Percentiles rank a stretch among this genome's conserved stretches.
These are phyloP conservation scores for Batrachochytrium dendrobatidis DNA, from an alignment of 371 early-diverging fungal genomes.

Conservation along the genomic window DNA sequence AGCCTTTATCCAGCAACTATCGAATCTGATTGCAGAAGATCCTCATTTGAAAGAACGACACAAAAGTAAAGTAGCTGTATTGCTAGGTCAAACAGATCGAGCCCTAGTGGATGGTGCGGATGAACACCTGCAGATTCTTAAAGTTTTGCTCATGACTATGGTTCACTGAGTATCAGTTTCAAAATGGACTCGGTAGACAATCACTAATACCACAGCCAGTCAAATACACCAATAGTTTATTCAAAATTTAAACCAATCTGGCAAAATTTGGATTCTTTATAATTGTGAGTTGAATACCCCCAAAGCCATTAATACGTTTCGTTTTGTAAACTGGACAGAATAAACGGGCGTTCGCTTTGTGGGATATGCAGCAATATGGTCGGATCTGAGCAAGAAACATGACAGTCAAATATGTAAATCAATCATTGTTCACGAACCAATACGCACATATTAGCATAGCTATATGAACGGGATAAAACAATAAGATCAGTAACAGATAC, in stretches of 20 bases:
- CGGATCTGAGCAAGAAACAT: constrained; percentile 25
- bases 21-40: constrained; percentile 46
- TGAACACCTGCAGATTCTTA: constrained; percentile 72
- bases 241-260: too few relatives aligned
- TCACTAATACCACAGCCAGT: too few relatives aligned
- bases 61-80: constrained; percentile 58
- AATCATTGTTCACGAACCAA: constrained; percentile 6
- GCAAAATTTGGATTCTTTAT: too few relatives aligned
- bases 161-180: background rate
- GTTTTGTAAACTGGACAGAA: constrained; percentile 77
- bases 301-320: constrained; percentile 70
- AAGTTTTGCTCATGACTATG: constrained; percentile 30
- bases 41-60: constrained; percentile 55
- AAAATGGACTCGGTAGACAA: background rate
- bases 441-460: constrained; percentile 4
- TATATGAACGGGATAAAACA: constrained; percentile 20
- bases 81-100: constrained; percentile 61
- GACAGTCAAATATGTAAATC: background rate
- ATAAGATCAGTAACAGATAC: constrained; percentile 16
- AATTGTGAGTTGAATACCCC: constrained; percentile 26
- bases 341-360: constrained; percentile 94
- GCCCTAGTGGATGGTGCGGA: constrained; percentile 79
- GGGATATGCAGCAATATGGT: constrained; percentile 70
- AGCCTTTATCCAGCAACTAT: constrained; percentile 61
- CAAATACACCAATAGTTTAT: too few relatives aligned